A percentile compares a stretch with the other conserved stretches of the same genome.
Conservation (phyloP, 352 stramenopile genomes). For the Globisporangium splendens region DNA sequence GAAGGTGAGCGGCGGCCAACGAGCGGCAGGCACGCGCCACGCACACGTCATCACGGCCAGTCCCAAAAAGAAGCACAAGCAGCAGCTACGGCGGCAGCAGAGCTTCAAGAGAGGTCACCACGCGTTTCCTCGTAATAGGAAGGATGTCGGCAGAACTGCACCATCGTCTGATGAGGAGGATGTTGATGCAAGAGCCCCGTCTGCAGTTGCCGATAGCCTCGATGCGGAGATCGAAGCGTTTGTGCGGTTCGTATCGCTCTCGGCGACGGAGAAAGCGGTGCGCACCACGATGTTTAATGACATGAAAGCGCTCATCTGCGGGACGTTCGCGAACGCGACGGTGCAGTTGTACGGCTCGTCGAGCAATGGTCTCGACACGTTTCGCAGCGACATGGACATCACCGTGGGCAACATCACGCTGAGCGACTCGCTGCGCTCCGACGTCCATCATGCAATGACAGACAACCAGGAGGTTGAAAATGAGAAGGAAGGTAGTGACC, state of each 20-base stretch:
- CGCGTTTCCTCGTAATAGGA: neutral
- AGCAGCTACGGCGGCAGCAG: no score
- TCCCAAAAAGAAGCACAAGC: neutral
- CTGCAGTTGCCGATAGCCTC: conserved; percentile 9
- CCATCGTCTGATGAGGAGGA: neutral
- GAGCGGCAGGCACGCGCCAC: conserved; percentile 1
- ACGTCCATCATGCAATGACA: conserved; percentile 4
- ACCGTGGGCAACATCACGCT: conserved; percentile 54
- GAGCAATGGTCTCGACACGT: conserved; percentile 65
- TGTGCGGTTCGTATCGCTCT: conserved; percentile 40
- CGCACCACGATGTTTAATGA: conserved; percentile 40
- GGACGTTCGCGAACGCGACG: conserved; percentile 33
- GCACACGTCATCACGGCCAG: neutral
- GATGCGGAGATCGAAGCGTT: conserved; percentile 46
- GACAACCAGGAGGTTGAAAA: conserved; percentile 6
- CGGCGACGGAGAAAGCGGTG: conserved; percentile 32
- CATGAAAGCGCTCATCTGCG: conserved; percentile 35
- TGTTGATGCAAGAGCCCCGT: neutral
- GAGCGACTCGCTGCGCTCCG: conserved; percentile 16
- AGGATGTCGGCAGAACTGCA: neutral
- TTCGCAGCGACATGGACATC: conserved; percentile 73
- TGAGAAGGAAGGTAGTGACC: conserved; percentile 12
- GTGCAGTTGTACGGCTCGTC: conserved; percentile 73
- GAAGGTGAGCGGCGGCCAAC: conserved; percentile 11
- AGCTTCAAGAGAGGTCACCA: no score